Evolutionary conservation across 78 protist genomes (phyloP).

Genomic region (Salpingoeca rosetta): DNA sequence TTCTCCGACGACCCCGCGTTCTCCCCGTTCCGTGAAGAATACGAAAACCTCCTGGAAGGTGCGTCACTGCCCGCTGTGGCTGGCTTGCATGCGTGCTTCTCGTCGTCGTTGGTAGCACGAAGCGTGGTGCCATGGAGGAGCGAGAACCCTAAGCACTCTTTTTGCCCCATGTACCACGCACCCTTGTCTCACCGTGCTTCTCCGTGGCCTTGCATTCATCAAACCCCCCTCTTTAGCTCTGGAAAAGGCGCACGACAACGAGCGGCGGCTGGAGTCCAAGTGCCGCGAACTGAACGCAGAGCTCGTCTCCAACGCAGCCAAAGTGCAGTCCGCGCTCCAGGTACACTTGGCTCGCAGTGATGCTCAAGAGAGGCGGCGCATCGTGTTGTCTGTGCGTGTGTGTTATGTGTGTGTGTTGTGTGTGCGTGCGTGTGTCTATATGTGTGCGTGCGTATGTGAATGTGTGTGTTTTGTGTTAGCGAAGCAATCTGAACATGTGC

Average conservation of each 20-base stretch:
- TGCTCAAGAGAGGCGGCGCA: too few relatives aligned
- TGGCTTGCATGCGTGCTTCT: too few relatives aligned
- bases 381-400: too few relatives aligned
- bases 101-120: too few relatives aligned
- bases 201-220: neutral
- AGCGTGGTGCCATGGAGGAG: too few relatives aligned
- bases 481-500: too few relatives aligned
- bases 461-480: too few relatives aligned
- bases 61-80: neutral
- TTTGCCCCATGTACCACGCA: neutral
- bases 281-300: slow-evolving; percentile 51
- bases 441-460: too few relatives aligned
- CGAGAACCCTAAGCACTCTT: neutral
- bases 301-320: slow-evolving; percentile 58
- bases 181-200: neutral
- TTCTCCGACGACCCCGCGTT: neutral
- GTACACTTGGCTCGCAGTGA: too few relatives aligned
- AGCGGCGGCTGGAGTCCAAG: slow-evolving; percentile 57
- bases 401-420: too few relatives aligned
- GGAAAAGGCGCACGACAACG: slow-evolving; percentile 63
- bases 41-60: neutral
- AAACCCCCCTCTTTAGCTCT: slow-evolving; percentile 63
- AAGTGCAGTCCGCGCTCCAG: slow-evolving; percentile 53
- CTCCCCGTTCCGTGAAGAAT: neutral
- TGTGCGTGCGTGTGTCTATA: too few relatives aligned